These are phyloP conservation scores for Laburnicola sp. DNA, from an alignment of 2,329 filamentous ascomycete species.

Conservation along the genomic window DNA sequence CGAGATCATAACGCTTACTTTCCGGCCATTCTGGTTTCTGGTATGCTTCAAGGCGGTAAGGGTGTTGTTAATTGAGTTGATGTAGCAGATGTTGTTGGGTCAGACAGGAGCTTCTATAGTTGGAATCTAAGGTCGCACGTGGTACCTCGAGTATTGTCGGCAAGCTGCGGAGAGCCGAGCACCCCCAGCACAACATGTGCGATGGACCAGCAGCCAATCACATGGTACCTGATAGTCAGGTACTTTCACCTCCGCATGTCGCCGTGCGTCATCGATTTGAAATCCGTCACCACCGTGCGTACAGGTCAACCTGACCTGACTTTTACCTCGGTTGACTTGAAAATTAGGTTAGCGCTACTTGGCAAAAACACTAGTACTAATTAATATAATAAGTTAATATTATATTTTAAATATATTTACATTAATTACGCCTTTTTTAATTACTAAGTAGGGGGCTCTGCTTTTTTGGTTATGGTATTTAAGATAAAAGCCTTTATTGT, in stretches of 20 bases:
- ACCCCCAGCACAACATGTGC: background rate
- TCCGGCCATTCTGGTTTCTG: background rate
- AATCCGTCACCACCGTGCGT: too few relatives aligned
- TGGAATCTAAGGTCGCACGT: too few relatives aligned
- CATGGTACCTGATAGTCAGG: background rate
- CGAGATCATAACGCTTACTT: background rate
- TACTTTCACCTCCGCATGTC: background rate
- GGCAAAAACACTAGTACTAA: too few relatives aligned
- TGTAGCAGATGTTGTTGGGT: background rate
- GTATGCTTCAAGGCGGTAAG: background rate
- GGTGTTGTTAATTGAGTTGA: background rate
- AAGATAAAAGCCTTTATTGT: too few relatives aligned
- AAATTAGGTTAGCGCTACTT: too few relatives aligned
- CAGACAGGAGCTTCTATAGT: background rate
- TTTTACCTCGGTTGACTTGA: too few relatives aligned
- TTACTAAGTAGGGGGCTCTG: too few relatives aligned
- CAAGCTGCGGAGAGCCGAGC: conserved; percentile 15
- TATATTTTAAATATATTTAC: too few relatives aligned
- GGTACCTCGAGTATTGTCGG: conserved; percentile 5
- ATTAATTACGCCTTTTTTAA: too few relatives aligned
- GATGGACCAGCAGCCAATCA: background rate
- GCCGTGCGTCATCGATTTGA: background rate
- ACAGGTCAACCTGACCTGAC: too few relatives aligned
- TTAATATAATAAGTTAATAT: too few relatives aligned
- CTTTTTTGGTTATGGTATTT: too few relatives aligned